Percentiles rank a stretch among this genome's conserved stretches.
Conservation (phyloP, 441 rosid species). For the Mallotus japonicus region DNA sequence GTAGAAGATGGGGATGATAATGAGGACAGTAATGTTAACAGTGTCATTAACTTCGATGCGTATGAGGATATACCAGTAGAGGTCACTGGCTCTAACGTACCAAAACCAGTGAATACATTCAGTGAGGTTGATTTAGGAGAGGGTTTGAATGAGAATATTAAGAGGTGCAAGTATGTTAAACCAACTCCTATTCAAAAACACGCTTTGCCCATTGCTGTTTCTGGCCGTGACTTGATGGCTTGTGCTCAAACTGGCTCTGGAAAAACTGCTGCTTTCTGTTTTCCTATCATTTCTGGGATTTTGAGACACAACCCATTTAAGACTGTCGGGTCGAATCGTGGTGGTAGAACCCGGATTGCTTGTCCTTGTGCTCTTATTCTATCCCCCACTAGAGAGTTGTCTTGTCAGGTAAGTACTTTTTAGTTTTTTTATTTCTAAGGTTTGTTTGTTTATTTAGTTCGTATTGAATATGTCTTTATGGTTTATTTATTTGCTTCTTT, state of each 20-base stretch:
- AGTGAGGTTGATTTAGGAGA: slow-evolving; percentile 39
- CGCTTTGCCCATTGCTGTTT: slow-evolving; percentile 49
- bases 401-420: slow-evolving; percentile 43
- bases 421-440: too few species aligned
- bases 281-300: slow-evolving; percentile 45
- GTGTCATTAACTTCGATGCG: slow-evolving; percentile 39
- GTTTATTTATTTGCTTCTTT: not conserved
- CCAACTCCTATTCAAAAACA: slow-evolving; percentile 58
- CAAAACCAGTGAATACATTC: slow-evolving; percentile 36
- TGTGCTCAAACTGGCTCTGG: slow-evolving; percentile 64
- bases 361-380: slow-evolving; percentile 46
- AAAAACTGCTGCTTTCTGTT: slow-evolving; percentile 55
- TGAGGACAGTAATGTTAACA: not conserved
- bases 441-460: not conserved
- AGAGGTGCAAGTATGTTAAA: slow-evolving; percentile 44
- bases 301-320: slow-evolving; percentile 17
- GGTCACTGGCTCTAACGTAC: slow-evolving; percentile 36
- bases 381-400: slow-evolving; percentile 57
- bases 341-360: slow-evolving; percentile 21
- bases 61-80: slow-evolving; percentile 52
- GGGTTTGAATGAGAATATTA: slow-evolving; percentile 35
- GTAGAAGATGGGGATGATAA: slow-evolving; percentile 9
- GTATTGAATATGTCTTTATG: not conserved
- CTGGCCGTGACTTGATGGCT: slow-evolving; percentile 61
- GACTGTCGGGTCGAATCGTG: slow-evolving; percentile 17